Conservation (phyloP, 2,329 filamentous ascomycete species). For the Gaeumannomyces sp. region DNA sequence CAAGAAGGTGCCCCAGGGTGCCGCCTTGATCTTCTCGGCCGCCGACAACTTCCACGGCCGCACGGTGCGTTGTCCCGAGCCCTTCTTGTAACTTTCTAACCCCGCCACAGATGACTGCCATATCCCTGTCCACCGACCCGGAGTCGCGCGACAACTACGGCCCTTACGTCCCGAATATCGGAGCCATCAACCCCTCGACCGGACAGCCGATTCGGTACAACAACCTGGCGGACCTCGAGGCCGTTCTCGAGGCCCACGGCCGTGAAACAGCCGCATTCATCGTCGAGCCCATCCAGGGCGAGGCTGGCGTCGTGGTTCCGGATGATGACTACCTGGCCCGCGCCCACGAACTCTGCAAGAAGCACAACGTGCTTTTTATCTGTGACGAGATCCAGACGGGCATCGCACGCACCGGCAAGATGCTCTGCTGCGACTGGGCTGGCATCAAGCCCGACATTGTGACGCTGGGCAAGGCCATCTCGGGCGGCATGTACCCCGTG, state of each 20-base stretch:
- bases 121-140: constrained; percentile 90
- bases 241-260: constrained; percentile 72
- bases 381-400: constrained; percentile 99
- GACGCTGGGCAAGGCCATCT: constrained; percentile 94
- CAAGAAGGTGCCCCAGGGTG: constrained; percentile 78
- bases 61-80: constrained; percentile 56
- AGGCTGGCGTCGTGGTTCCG: constrained; percentile 93
- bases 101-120: constrained; percentile 69
- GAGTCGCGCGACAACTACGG: constrained; percentile 97
- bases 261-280: constrained; percentile 86
- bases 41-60: constrained; percentile 94
- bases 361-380: constrained; percentile 93
- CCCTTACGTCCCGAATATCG: constrained; percentile 85
- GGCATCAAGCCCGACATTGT: constrained; percentile 94
- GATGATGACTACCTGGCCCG: constrained; percentile 79
- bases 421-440: constrained; percentile 92
- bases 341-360: constrained; percentile 80
- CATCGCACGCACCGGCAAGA: constrained; percentile 87
- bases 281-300: constrained; percentile 94
- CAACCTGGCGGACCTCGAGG: constrained; percentile 73
- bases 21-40: constrained; percentile 79
- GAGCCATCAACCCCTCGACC: constrained; percentile 69
- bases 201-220: constrained; percentile 79
- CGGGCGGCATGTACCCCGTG: constrained; percentile 98
- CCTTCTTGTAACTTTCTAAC: constrained; percentile 4